Evolutionary conservation across 2,329 filamentous ascomycete genomes (phyloP).

Genomic region (Microdochium bolleyi): DNA sequence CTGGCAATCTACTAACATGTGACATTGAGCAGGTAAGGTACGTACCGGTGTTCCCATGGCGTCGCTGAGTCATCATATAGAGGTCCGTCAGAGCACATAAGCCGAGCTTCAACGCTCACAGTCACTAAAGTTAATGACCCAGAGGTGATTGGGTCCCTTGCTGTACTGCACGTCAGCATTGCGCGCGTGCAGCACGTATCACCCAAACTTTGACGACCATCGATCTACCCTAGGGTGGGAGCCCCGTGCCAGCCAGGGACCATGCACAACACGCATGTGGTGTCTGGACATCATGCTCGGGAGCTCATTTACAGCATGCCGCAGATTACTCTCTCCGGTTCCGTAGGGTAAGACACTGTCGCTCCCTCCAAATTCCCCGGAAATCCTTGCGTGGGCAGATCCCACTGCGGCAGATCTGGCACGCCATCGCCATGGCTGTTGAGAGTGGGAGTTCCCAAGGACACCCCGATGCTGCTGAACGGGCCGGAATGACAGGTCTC

Average conservation of each 20-base stretch:
- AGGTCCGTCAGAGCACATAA: too few relatives aligned
- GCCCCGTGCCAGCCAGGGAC: neutral
- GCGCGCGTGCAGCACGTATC: neutral
- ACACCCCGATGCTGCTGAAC: neutral
- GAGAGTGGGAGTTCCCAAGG: neutral
- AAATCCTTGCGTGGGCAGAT: too few relatives aligned
- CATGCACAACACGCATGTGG: neutral
- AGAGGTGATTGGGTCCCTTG: neutral
- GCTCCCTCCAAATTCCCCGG: neutral
- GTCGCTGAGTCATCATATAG: too few relatives aligned
- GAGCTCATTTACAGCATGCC: neutral
- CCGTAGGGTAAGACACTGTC: neutral
- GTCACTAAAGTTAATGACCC: neutral
- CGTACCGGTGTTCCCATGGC: too few relatives aligned
- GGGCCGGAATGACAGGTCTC: neutral
- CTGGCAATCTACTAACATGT: too few relatives aligned
- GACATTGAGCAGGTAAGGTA: too few relatives aligned
- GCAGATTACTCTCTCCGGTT: neutral
- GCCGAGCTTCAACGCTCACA: too few relatives aligned
- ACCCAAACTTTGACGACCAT: neutral
- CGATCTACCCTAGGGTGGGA: neutral
- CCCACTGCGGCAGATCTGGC: too few relatives aligned
- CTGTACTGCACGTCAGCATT: neutral
- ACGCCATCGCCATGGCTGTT: neutral
- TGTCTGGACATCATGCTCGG: neutral